These are phyloP conservation scores for Umbellularia californica DNA, from an alignment of 164 flowering plant species.

Conservation along the genomic window DNA sequence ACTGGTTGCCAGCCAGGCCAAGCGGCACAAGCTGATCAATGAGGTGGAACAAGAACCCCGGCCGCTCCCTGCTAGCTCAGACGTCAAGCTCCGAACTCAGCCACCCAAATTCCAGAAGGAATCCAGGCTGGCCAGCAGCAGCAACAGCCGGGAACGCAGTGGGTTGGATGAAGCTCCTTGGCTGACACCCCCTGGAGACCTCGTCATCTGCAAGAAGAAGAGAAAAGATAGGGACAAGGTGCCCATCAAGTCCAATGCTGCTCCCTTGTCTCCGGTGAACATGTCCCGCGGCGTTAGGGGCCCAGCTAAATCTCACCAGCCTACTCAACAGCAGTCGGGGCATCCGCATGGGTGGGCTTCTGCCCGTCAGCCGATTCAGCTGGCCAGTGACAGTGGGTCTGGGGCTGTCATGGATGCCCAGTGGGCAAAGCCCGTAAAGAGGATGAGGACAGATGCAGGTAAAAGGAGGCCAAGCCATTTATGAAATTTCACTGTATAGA, in stretches of 20 bases:
- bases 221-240: slow-evolving; percentile 90
- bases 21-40: slow-evolving; percentile 49
- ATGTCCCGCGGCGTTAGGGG: slow-evolving; percentile 37
- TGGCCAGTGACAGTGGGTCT: slow-evolving; percentile 26
- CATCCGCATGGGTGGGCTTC: slow-evolving; percentile 47
- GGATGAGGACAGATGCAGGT: slow-evolving; percentile 84
- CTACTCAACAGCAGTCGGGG: slow-evolving; percentile 31
- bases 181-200: slow-evolving; percentile 85
- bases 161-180: slow-evolving; percentile 49
- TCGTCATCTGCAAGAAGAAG: slow-evolving; percentile 93
- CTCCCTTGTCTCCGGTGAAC: slow-evolving; percentile 61
- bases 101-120: slow-evolving; percentile 43
- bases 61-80: slow-evolving; percentile 33
- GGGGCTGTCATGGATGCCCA: slow-evolving; percentile 26
- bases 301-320: slow-evolving; percentile 6
- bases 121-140: slow-evolving; percentile 44
- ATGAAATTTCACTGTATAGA: slow-evolving; percentile 38
- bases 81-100: slow-evolving; percentile 31
- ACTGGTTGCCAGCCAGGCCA: slow-evolving; percentile 35
- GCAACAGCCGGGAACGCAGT: slow-evolving; percentile 38
- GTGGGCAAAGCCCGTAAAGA: slow-evolving; percentile 97
- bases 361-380: slow-evolving; percentile 42
- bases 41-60: slow-evolving; percentile 50
- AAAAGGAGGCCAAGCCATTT: slow-evolving; percentile 87
- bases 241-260: slow-evolving; percentile 43